These are phyloP conservation scores for Ascochyta fabae DNA, from an alignment of 2,329 filamentous ascomycete genomes.

Conservation along the genomic window DNA sequence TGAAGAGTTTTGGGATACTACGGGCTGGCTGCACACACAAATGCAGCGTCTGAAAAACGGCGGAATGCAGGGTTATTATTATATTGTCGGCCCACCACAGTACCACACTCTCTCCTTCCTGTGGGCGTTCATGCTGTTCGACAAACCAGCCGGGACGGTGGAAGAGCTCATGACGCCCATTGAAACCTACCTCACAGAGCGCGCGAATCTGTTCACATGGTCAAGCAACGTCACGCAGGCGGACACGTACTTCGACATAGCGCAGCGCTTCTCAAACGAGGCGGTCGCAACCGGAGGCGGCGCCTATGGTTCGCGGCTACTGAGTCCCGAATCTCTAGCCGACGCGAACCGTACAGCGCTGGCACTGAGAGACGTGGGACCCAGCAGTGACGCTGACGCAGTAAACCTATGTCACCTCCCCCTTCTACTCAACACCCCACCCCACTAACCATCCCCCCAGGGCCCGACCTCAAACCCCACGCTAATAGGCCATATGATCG, in stretches of 20 bases:
- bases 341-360: slow-evolving; percentile 21
- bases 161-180: slow-evolving; percentile 28
- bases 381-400: not conserved
- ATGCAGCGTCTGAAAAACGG: slow-evolving; percentile 33
- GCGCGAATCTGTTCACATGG: slow-evolving; percentile 22
- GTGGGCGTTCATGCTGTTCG: slow-evolving; percentile 30
- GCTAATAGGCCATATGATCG: slow-evolving; percentile 35
- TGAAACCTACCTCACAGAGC: slow-evolving; percentile 17
- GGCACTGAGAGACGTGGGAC: slow-evolving; percentile 14
- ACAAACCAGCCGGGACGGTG: slow-evolving; percentile 29
- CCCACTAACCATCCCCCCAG: not conserved
- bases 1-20: slow-evolving; percentile 25
- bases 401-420: too few species aligned
- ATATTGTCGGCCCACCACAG: slow-evolving; percentile 29
- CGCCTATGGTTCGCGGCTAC: slow-evolving; percentile 30
- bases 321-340: slow-evolving; percentile 26
- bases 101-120: slow-evolving; percentile 22
- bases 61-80: slow-evolving; percentile 39
- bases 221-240: slow-evolving; percentile 13
- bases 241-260: slow-evolving; percentile 23
- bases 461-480: slow-evolving; percentile 16
- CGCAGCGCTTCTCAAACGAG: slow-evolving; percentile 20
- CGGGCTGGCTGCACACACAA: slow-evolving; percentile 32
- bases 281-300: slow-evolving; percentile 29
- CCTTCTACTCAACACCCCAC: too few species aligned